A percentile compares a stretch with the other conserved stretches of the same genome.
Evolutionary conservation across 2,329 filamentous ascomycete genomes (phyloP).

Genomic region (Penicillium glabrum): DNA sequence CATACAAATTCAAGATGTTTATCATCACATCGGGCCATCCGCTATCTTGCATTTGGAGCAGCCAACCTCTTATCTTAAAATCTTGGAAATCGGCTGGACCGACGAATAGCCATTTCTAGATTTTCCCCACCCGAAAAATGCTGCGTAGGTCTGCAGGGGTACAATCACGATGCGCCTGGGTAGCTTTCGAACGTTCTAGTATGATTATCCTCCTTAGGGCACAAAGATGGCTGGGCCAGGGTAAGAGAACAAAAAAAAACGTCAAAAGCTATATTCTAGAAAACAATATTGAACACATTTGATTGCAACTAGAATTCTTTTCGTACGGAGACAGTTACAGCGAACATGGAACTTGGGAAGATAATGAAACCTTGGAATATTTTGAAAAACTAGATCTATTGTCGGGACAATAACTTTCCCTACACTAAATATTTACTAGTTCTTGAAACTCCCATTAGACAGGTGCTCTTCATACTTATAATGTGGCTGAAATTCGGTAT

Average conservation of each 20-base stretch:
- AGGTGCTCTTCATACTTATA: constrained; percentile 7
- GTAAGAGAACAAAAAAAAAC: too few relatives aligned
- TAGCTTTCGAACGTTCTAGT: too few relatives aligned
- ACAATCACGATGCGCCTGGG: background rate
- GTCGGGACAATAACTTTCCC: too few relatives aligned
- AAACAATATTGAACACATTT: too few relatives aligned
- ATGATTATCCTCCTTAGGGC: too few relatives aligned
- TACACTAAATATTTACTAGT: background rate
- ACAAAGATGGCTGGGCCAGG: too few relatives aligned
- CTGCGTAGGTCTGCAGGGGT: background rate
- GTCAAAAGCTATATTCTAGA: too few relatives aligned
- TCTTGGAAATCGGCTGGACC: background rate
- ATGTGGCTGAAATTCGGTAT: constrained; percentile 28
- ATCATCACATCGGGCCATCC: background rate
- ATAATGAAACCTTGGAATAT: too few relatives aligned
- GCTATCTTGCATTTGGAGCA: background rate
- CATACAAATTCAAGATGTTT: background rate
- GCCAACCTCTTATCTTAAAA: background rate
- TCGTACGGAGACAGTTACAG: too few relatives aligned
- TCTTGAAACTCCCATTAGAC: constrained; percentile 8
- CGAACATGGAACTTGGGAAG: too few relatives aligned
- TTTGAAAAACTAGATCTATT: too few relatives aligned
- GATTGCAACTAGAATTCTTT: too few relatives aligned
- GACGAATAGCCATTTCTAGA: background rate
- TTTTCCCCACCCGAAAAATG: background rate